phyloP scores from a whole-genome alignment of 345 rosid genomes.

The Tarenaya hassleriana region DNA sequence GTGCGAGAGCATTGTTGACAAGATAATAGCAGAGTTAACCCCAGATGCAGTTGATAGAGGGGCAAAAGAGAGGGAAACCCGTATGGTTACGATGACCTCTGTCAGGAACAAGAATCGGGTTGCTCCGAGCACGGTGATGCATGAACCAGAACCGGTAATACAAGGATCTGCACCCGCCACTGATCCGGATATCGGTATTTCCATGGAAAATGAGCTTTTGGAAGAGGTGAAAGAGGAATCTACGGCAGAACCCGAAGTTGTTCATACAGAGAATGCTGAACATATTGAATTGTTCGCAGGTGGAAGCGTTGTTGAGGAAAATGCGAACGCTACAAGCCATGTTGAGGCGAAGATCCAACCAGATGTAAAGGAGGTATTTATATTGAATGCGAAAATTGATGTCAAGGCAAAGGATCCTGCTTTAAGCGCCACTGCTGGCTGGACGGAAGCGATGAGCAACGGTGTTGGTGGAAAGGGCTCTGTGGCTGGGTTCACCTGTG shows the following conservation, averaged over 20 bases:
- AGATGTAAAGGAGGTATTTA: slow-evolving; percentile 30
- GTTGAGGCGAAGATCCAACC: slow-evolving; percentile 34
- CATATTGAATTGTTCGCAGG: slow-evolving; percentile 6
- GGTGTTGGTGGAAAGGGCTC: slow-evolving; percentile 25
- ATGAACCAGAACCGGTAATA: slow-evolving; percentile 9
- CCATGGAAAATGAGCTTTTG: slow-evolving; percentile 24
- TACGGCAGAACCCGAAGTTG: slow-evolving; percentile 23
- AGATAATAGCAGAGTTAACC: slow-evolving; percentile 69
- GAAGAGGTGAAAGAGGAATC: slow-evolving; percentile 31
- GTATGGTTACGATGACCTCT: slow-evolving; percentile 4
- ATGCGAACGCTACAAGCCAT: slow-evolving; percentile 2
- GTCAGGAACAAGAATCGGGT: slow-evolving; percentile 24
- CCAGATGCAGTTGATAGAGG: slow-evolving; percentile 71
- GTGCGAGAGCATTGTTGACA: slow-evolving; percentile 67
- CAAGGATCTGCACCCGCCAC: slow-evolving; percentile 4
- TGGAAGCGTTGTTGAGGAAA: slow-evolving; percentile 25
- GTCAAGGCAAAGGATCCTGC: slow-evolving; percentile 51
- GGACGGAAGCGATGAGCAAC: slow-evolving; percentile 57
- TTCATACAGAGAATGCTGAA: slow-evolving; percentile 12
- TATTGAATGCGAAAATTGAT: slow-evolving; percentile 65
- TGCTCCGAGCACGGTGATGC: slow-evolving; percentile 6
- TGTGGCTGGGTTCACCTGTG: slow-evolving; percentile 23
- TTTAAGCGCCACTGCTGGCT: slow-evolving; percentile 75
- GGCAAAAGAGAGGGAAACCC: slow-evolving; percentile 44
- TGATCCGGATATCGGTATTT: slow-evolving; percentile 17